Base-by-base conservation (phyloP, 1,284 basidiomycete species). In the Cerioporus squamosus region DNA sequence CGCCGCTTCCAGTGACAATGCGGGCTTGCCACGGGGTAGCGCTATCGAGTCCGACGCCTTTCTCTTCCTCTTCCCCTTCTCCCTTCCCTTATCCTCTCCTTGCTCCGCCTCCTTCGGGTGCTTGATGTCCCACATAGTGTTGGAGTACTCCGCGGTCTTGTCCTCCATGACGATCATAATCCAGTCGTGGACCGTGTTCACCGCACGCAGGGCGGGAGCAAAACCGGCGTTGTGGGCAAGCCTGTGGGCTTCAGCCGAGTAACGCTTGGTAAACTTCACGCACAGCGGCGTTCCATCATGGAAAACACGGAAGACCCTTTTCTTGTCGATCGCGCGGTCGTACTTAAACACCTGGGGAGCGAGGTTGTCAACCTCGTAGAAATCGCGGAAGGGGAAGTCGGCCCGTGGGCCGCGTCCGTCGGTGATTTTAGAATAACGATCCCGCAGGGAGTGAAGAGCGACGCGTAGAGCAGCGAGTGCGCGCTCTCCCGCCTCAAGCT, bases 121-220 rank as follows among this genome's bases (percentile, higher is more conserved):
- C 51, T 38, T 44, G 23, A 52, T 15, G 31, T 52, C 51, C 42
- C 43, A 44, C 29, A 45, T 9, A 10, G 39, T 53, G 31, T 31
- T 48, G n/a, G 52, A 46, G 48, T 59, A 64, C 15, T 51, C 53
- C 12, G 20, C 46, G 3, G 62, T 55, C 22, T 31, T 33, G 49
- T 55, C 56, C 15, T 56, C 60, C 60, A 64, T 64, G 23, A 61
- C 59, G 44, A 61, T 20, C 62, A 61, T 57, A 5, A 29, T 44
- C 62, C 62, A 61, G 38, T 47, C 62, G 47, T 53, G 48, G 29
- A 58, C 52, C n/a, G 39, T 18, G 26, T 64, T 46, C 22, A 53
- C 56, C 15, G 60, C 53, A 31, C 38, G 51, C 10, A 64, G 53
- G 33, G 47, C 45, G 15, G 62, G 60, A 17, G 62, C 62, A 42